Base-by-base conservation (phyloP, 139 green algal species). In the Chlorella sp. region DNA sequence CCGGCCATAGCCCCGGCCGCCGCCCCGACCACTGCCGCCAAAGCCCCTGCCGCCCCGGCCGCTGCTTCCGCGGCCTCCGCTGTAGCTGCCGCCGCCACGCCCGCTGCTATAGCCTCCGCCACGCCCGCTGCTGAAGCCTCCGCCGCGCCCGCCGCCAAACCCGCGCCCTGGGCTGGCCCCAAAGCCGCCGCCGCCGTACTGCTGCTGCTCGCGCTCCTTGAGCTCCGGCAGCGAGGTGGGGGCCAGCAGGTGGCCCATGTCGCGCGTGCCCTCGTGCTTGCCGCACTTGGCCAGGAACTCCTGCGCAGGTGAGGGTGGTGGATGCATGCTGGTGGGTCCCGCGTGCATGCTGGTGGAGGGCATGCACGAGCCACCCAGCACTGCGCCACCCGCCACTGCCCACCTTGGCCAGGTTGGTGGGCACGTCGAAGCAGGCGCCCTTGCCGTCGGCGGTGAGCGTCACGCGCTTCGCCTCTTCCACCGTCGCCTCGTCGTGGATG, bases 361-460 rank as follows among this genome's bases (percentile, higher is more conserved):
- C 64, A 17, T 73, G 72, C 3, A 38, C 19, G 11, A 22, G 26
- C 26, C 34, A 20, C 38, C 30, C 36, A 82, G 51, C 30, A 41
- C 30, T 32, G 41, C 13, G 3, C 28, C 22, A 30, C 13, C 9
- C 32, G 74, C 26, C 16, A 44, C 22, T 48, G 3, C 72, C 1
- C 67, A 83, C 82, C 60, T 92, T 58, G 0, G 85, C 89, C 40
- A 91, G 79, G 46, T 88, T 86, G 32, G 85, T 68, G 65, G 96
- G 95, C n/a, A 98, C 95, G 80, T 99, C 96, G 82, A 99, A 99
- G 3, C 98, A 93, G 9, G 96, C 96, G 13, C 95, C 93, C 68
- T 86, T 91, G 73, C 89, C 88, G 86, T 98, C 95, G 34, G 85
- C 81, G 0, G 93, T 97, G 14, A 99, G 85, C 46, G 89, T 96